Percentiles rank a stretch among this genome's conserved stretches.
These are phyloP conservation scores for Stephania japonica DNA, from an alignment of 164 flowering plant genomes.

Conservation along the genomic window DNA sequence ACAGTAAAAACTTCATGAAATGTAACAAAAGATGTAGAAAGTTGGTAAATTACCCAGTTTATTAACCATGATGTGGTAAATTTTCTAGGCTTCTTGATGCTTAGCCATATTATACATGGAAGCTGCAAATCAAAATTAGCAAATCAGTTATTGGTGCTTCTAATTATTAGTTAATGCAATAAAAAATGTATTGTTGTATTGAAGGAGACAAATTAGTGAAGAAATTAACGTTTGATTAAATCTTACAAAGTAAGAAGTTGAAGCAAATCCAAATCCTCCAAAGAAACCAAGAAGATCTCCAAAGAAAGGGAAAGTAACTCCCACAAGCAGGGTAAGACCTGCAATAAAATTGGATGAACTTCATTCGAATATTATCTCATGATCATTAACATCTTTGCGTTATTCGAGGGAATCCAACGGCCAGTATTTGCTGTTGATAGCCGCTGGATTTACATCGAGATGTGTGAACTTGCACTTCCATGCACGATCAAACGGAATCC, in stretches of 20 bases:
- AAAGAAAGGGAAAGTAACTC: constrained; percentile 86
- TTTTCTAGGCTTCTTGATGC: constrained; percentile 63
- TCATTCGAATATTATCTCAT: background rate
- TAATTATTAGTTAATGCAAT: background rate
- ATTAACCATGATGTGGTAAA: constrained; percentile 62
- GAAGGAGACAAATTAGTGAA: background rate
- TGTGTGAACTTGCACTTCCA: too few species aligned
- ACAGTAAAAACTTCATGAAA: background rate
- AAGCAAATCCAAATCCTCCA: constrained; percentile 93
- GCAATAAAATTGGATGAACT: constrained; percentile 12
- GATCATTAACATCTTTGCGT: background rate
- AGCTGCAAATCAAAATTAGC: constrained; percentile 37
- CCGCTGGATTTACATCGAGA: too few species aligned
- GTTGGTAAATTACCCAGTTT: constrained; percentile 60
- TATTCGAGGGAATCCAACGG: too few species aligned
- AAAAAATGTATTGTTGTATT: background rate
- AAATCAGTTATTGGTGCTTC: background rate
- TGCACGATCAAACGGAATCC: too few species aligned
- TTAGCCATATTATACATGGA: constrained; percentile 75
- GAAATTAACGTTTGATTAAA: background rate
- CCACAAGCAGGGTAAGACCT: constrained; percentile 75
- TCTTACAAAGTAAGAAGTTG: constrained; percentile 83
- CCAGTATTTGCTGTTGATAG: too few species aligned
- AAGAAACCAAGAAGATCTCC: constrained; percentile 96
- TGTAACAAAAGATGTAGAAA: background rate